phyloP scores from a whole-genome alignment of 108 stramenopile genomes.

The Cafeteria roenbergensis region DNA sequence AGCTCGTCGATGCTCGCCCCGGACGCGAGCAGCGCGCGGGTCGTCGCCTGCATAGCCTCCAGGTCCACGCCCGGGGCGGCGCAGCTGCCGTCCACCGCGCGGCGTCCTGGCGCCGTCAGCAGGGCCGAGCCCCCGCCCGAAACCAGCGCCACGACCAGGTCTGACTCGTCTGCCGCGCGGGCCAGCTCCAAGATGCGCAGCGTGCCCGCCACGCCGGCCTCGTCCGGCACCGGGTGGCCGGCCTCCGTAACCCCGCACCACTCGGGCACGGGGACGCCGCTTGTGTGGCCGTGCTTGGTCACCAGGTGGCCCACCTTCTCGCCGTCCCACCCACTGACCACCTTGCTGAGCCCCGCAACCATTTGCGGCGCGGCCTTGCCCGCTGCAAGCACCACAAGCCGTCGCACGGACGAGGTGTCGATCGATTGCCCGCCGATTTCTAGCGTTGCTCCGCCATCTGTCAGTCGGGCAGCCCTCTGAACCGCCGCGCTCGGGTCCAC shows the following conservation, averaged over 20 bases:
- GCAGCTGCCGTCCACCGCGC: no score
- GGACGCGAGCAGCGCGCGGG: constrained; percentile 2
- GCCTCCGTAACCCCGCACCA: constrained; percentile 6
- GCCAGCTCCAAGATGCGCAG: neutral
- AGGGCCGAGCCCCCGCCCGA: constrained; percentile 16
- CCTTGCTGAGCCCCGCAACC: neutral
- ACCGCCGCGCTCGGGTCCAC: no score
- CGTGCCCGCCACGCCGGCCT: constrained; percentile 3
- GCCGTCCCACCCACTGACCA: neutral
- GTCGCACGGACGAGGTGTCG: no score
- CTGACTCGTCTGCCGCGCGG: neutral
- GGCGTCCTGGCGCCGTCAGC: neutral
- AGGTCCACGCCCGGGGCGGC: constrained; percentile 4
- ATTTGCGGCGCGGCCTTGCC: neutral
- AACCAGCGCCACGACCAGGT: constrained; percentile 7
- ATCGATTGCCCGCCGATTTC: no score
- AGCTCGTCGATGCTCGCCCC: constrained; percentile 18
- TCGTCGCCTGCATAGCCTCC: constrained; percentile 5
- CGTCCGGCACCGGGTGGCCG: constrained; percentile 17
- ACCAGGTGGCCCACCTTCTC: neutral
- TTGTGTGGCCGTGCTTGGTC: neutral
- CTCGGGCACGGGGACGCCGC: no score
- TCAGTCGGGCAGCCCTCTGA: no score
- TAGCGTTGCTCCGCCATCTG: no score
- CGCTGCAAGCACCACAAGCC: neutral